Base-by-base conservation (phyloP, 768 basidiomycete species). In the Tylopilus sp. region DNA sequence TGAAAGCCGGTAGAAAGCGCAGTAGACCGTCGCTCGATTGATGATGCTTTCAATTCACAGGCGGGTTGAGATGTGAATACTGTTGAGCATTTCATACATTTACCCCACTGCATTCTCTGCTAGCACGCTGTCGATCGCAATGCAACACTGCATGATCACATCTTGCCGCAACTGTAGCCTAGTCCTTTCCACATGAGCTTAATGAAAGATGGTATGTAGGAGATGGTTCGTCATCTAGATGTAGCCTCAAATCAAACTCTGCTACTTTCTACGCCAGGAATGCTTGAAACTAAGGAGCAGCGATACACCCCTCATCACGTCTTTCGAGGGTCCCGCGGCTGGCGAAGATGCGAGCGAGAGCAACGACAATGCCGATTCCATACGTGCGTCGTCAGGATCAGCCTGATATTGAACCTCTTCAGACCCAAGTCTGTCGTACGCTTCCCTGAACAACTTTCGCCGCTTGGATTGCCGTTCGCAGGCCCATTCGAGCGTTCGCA, bases 401-500 rank as follows among this genome's bases (percentile, higher is more conserved):
- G 15, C 44, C 4, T 47, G 39, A 22, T 57, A 55, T 35, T 54
- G 40, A 25, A 33, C 47, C 17, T 68, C 63, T 25, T 58, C 60
- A 22, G 61, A 63, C 6, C 26, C 52, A 10, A 60, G 54, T 42
- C 58, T 45, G 17, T 36, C 39, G 22, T 60, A 51, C 36, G 47
- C 55, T 31, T 57, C 57, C 41, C 44, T 66, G 45, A 47, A 55
- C 35, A 57, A 43, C 50, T 69, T 71, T 33, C 64, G 63, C 18
- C 73, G 74, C 51, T 73, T 75, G 17, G 69, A 55, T 20, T 69
- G 67, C 40, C 65, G 70, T 22, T 75, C 69, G 53, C 75, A 77
- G 13, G 75, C 75, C 75, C 75, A 77, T 55, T 77, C 75, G 12
- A 77, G 69, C 2, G 70, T 72, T 44, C 66, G 67, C 44, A 62